Evolutionary conservation across 2,329 filamentous ascomycete species (phyloP).

Genomic region (Septoria linicola): DNA sequence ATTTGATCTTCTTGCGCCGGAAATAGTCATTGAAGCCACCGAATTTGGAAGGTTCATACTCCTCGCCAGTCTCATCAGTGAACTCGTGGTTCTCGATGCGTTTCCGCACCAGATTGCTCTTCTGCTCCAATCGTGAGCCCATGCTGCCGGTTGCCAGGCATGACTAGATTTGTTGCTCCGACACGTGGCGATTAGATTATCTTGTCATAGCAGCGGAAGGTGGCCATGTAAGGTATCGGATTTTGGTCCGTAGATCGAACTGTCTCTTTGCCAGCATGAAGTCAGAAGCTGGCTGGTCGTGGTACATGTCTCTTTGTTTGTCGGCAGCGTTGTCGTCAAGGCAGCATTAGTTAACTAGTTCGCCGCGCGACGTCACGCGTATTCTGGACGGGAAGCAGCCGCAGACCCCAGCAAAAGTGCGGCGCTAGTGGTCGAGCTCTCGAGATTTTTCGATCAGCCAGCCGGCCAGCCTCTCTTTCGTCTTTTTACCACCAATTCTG

Average conservation of each 20-base stretch:
- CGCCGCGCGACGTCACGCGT: no score
- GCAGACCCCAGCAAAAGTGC: no score
- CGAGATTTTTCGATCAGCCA: no score
- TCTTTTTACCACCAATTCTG: no score
- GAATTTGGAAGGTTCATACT: conserved; percentile 84
- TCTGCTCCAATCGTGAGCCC: conserved; percentile 62
- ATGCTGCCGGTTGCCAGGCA: conserved; percentile 42
- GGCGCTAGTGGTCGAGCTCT: no score
- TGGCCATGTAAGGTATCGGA: no score
- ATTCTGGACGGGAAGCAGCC: no score
- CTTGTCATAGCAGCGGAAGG: no score
- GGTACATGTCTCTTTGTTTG: conserved; percentile 8
- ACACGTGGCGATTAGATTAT: conserved; percentile 4
- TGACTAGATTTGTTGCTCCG: conserved; percentile 1
- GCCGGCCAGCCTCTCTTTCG: no score
- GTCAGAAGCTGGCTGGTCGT: no score
- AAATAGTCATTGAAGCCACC: conserved; percentile 92
- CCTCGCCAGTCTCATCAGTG: conserved; percentile 70
- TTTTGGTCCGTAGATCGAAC: no score
- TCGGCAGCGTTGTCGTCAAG: conserved; percentile 1
- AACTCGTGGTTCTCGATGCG: conserved; percentile 70
- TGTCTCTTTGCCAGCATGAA: no score
- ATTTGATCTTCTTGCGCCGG: conserved; percentile 90
- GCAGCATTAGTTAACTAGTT: neutral
- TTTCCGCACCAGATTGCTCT: conserved; percentile 60